phyloP scores from a whole-genome alignment of 2,329 filamentous ascomycete species.

The Apiospora marii region DNA sequence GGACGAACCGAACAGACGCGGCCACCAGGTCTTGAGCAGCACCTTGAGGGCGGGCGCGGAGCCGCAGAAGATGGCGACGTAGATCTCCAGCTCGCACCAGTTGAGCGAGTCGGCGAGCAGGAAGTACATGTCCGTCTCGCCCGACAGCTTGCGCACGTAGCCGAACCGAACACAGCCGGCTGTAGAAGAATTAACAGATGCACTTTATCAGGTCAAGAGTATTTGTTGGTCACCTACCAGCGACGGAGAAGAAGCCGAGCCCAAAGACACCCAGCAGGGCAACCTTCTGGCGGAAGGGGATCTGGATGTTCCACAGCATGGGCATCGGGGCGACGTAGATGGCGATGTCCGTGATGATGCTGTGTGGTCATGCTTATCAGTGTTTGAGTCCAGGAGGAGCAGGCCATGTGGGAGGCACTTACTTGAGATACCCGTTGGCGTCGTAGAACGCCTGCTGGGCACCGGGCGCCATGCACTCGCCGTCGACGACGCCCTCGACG shows the following conservation, averaged over 20 bases:
- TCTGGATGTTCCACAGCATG: conserved; percentile 28
- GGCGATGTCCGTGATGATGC: conserved; percentile 28
- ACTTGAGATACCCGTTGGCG: conserved; percentile 23
- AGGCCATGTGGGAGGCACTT: too few species aligned
- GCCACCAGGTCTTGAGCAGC: conserved; percentile 11
- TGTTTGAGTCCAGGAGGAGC: too few species aligned
- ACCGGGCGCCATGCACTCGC: conserved; percentile 25
- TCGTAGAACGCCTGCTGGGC: conserved; percentile 29
- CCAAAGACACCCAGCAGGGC: conserved; percentile 27
- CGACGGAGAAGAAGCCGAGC: conserved; percentile 26
- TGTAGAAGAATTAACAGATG: too few species aligned
- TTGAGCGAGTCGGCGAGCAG: conserved; percentile 29
- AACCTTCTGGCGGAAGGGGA: conserved; percentile 24
- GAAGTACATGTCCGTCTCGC: conserved; percentile 29
- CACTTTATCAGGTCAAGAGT: too few species aligned
- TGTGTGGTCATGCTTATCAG: too few species aligned
- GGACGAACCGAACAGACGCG: conserved; percentile 8
- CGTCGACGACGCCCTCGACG: conserved; percentile 16
- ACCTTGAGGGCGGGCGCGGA: conserved; percentile 25
- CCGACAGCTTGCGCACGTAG: conserved; percentile 28
- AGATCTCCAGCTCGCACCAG: conserved; percentile 30
- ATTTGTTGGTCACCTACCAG: conserved; percentile 26
- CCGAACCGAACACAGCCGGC: conserved; percentile 28
- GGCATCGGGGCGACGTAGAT: conserved; percentile 29
- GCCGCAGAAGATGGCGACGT: conserved; percentile 29